phyloP scores from a whole-genome alignment of 2,329 filamentous ascomycete species.

The Aspergillus pseudoviridinutans region DNA sequence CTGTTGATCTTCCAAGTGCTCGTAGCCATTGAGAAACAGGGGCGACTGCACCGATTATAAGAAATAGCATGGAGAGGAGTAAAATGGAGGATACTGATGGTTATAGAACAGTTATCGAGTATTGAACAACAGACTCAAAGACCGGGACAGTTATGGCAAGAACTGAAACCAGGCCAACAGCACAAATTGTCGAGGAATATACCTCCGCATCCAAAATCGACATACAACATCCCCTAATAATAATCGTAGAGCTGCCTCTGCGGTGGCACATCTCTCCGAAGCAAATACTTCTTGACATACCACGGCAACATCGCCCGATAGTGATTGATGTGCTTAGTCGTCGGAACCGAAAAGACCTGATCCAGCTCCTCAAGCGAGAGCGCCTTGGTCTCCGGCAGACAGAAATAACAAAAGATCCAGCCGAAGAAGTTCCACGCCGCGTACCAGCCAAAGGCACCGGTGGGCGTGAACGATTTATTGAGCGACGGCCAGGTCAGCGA shows the following conservation, averaged over 20 bases:
- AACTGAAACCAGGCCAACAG: not conserved
- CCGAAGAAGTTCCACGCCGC: slow-evolving; percentile 54
- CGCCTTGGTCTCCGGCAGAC: slow-evolving; percentile 50
- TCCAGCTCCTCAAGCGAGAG: slow-evolving; percentile 47
- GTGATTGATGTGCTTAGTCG: slow-evolving; percentile 35
- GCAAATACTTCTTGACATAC: slow-evolving; percentile 26
- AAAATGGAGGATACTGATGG: not conserved
- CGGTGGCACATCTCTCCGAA: slow-evolving; percentile 23
- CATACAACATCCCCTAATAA: slow-evolving; percentile 6
- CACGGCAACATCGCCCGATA: slow-evolving; percentile 26
- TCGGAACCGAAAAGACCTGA: slow-evolving; percentile 52
- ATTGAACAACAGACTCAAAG: not conserved
- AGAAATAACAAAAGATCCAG: slow-evolving; percentile 50
- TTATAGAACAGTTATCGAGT: not conserved
- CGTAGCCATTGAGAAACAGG: not conserved
- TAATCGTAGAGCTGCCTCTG: slow-evolving; percentile 26
- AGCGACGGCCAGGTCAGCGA: slow-evolving; percentile 52
- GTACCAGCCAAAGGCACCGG: slow-evolving; percentile 56
- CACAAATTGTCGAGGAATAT: not conserved
- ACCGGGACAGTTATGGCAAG: too few species aligned
- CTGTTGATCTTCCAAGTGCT: not conserved
- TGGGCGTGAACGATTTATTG: slow-evolving; percentile 45
- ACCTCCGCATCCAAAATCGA: not conserved
- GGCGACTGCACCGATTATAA: too few species aligned
- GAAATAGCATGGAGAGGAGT: too few species aligned